These are phyloP conservation scores for Lecanoromycetidae sp. DNA, from an alignment of 2,329 filamentous ascomycete species.

Conservation along the genomic window DNA sequence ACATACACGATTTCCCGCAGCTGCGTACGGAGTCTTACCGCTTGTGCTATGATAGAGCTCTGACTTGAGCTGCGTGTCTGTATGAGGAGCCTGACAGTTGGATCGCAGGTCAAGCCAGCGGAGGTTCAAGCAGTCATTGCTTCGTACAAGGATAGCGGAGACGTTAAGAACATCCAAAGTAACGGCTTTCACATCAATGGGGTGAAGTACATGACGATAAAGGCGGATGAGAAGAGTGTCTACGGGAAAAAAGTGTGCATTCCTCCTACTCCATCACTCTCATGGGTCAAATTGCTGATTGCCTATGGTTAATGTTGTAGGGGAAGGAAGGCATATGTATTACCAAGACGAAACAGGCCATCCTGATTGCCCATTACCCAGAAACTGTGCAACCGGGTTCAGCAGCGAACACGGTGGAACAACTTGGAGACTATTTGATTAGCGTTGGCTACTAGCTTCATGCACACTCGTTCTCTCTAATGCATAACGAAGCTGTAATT, in stretches of 20 bases:
- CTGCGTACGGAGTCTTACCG: not conserved
- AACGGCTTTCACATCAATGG: conserved; percentile 66
- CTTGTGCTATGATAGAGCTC: not conserved
- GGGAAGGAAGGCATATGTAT: conserved; percentile 71
- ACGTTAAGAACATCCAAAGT: conserved; percentile 53
- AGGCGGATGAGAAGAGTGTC: conserved; percentile 63
- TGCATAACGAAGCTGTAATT: conserved; percentile 25
- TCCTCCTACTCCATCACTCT: not conserved
- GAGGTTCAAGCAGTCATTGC: conserved; percentile 45
- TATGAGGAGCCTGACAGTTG: not conserved
- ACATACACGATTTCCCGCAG: not conserved
- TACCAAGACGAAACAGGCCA: conserved; percentile 76
- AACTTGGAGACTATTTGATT: conserved; percentile 78
- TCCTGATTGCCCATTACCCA: conserved; percentile 78
- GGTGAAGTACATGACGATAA: conserved; percentile 66
- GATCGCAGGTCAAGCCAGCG: conserved; percentile 36
- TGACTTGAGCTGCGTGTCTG: not conserved
- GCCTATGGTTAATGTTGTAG: conserved; percentile 32
- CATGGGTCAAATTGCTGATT: not conserved
- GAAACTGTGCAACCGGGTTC: conserved; percentile 62
- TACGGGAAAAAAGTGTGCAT: conserved; percentile 71
- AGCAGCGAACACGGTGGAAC: conserved; percentile 66
- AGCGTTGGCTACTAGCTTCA: conserved; percentile 54
- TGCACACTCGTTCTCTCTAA: conserved; percentile 3
- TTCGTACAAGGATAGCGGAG: conserved; percentile 22